Evolutionary conservation across 495 filamentous ascomycete species (phyloP), one percentile per base, ranked within the genome.

Genomic region (Patellaria atrata): DNA sequence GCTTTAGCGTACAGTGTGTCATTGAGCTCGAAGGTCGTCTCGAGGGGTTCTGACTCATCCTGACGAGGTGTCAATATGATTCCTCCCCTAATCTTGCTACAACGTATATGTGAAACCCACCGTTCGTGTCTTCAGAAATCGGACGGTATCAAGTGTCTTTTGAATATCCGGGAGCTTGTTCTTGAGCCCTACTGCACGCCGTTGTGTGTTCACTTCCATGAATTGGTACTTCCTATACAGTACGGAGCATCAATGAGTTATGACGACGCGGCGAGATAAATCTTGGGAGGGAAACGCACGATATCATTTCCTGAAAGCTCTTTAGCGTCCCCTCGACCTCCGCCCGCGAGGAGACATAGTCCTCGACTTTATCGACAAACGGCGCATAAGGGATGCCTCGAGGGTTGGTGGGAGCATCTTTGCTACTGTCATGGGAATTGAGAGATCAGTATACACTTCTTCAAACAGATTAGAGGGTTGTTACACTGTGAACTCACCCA

Each of bases 291-390:
- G 1, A 18, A 24, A 56, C 70, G 47, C 60, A 80, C 77, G 87
- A 85, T 47, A 97, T 96, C 91, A 97, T 93, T 66, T 97, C 89
- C 58, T 96, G 89, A 58, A 97, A 96, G 50, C 70, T 84, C 53
- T 79, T 77, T 48, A 97, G 66, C 17, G 85, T 93, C 15, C 70
- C 61, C 55, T 96, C 89, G 43, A 96, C 89, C 38, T 96, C 82
- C 3, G 70, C 73, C 14, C 87, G 74, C 6, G 77, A 73, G 40
- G 83, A 67, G 46, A 96, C 80, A 61, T 93, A 96, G 63, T 94
- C 84, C 65, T 82, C 75, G 35, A 97, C 87, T 55, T 86, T 82
- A 61, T 94, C 87, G 53, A 96, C 80, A 50, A 97, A 97, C 20
- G 91, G 89, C 40, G 91, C 91, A 48, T 73, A 69, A 37, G 89